Base-by-base conservation (phyloP, 164 flowering plant genomes). In the Platanus orientalis region DNA sequence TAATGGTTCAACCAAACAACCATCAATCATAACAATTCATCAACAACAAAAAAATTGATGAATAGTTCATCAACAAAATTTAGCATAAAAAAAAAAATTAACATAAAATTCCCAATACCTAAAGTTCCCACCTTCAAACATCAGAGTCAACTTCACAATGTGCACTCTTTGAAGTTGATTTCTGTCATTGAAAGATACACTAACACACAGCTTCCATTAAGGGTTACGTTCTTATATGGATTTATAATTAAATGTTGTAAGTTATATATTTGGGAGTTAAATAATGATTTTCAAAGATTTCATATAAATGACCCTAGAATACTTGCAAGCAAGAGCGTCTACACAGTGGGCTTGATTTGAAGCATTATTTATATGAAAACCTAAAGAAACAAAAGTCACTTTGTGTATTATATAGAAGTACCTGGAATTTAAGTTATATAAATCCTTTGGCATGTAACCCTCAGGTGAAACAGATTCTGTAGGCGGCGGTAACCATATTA, bases 381-480 rank as follows among this genome's bases (percentile, higher is more conserved):
- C 23, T 14, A 0, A 29, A 67, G 29, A 59, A 58, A 24, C 27
- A 23, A 52, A 29, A 42, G 21, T 19, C 17, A 32, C 11, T 42
- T 54, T 6, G 23, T 16, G 23, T 47, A 24, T 12, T 17, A 21
- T 57, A 17, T 27, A 49, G 48, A 23, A 55, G n/a, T 73, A 94
- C 99, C 99, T 94, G 72, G 97, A 94, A 69, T 89, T 86, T 58
- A 94, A 78, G 72, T 91, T 88, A 71, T 94, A 94, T 52, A 89
- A 78, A 74, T 94, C 99, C 72, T 28, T 82, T 30, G 99, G 99
- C 99, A 94, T 91, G 83, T 94, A 94, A 34, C 99, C 99, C 81
- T 94, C 97, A 55, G 96, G 96, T 71, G 99, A 91, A 51, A 94
- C 96, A 42, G 97, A 94, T 51, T 85, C 96, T 58, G 99, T 94